phyloP scores from a whole-genome alignment of 2,329 filamentous ascomycete species.

The Diaporthe citri region DNA sequence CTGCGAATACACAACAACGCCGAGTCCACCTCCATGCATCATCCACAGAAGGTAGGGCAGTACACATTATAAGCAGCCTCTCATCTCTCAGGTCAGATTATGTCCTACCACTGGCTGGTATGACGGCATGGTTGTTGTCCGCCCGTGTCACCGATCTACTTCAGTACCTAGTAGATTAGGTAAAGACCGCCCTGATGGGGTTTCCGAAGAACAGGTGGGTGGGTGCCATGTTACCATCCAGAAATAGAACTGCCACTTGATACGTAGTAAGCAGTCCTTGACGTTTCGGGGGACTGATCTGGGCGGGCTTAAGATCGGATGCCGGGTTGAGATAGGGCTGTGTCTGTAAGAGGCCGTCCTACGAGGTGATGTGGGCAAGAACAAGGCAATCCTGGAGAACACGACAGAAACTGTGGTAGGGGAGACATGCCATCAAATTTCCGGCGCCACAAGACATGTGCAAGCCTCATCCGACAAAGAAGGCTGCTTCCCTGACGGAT shows the following conservation, averaged over 20 bases:
- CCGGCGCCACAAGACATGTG: not conserved
- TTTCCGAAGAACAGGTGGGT: conserved; percentile 13
- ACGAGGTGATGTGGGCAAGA: not conserved
- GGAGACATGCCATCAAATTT: not conserved
- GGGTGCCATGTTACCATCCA: not conserved
- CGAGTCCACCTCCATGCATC: not conserved
- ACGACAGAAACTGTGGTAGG: not conserved
- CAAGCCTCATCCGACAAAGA: not conserved
- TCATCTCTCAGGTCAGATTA: not conserved
- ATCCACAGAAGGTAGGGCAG: not conserved
- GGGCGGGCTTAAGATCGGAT: conserved; percentile 6
- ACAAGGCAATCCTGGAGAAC: not conserved
- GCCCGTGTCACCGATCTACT: not conserved
- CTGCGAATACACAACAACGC: not conserved
- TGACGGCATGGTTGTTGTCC: not conserved
- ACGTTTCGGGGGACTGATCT: not conserved
- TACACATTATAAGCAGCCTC: not conserved
- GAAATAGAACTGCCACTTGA: conserved; percentile 6
- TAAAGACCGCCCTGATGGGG: not conserved
- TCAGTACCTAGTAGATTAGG: not conserved
- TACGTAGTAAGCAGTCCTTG: not conserved
- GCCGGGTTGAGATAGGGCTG: not conserved
- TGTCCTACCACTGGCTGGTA: not conserved
- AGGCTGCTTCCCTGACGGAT: not conserved
- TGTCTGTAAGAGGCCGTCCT: too few relatives aligned